Evolutionary conservation across 176 grass and related monocot species (phyloP), one percentile per base, ranked within the genome.

Genomic region (Oryza coarctata): DNA sequence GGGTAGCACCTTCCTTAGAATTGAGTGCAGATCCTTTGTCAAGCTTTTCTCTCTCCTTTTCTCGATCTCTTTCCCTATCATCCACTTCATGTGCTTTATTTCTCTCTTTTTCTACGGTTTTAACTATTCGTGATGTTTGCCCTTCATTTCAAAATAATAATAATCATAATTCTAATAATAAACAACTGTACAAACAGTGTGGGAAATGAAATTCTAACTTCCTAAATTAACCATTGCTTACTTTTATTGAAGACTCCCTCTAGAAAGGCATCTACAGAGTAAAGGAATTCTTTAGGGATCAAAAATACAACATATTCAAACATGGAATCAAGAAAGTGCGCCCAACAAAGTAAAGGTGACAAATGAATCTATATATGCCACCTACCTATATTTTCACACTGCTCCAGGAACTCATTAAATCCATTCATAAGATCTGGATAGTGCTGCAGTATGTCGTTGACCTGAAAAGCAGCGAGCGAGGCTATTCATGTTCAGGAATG

Each of bases 311-410:
- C 79, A 80, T 62, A 61, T 65, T 58, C 10, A 88, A 62, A 64
- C 32, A 3, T 80, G 64, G n/a, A 68, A 80, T 47, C 31, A 49
- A 82, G 52, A 28, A 82, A 82, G 55, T 17, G 69, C 3, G 33
- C 33, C 40, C 67, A 82, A 14, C 57, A 70, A 43, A 74, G 20
- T 57, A 6, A 33, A 78, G 49, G 34, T 18, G 25, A 52, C 7
- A 78, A 47, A 61, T 76, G 61, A 49, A 63, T 38, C 36, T 34
- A 76, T 62, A 50, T 44, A 14, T 65, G 80, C 41, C 17, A 32
- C 58, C n/a, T 81, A 94, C 92, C 89, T 87, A 92, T 91, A 71
- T 92, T 92, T 65, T 94, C 92, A 74, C 92, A 94, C 61, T 92
- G 87, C 18, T 81, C 85, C 64, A 94, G 82, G 85, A 94, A 91